Conservation (phyloP, 75 land plant species). For the Isoetes taiwanensis region DNA sequence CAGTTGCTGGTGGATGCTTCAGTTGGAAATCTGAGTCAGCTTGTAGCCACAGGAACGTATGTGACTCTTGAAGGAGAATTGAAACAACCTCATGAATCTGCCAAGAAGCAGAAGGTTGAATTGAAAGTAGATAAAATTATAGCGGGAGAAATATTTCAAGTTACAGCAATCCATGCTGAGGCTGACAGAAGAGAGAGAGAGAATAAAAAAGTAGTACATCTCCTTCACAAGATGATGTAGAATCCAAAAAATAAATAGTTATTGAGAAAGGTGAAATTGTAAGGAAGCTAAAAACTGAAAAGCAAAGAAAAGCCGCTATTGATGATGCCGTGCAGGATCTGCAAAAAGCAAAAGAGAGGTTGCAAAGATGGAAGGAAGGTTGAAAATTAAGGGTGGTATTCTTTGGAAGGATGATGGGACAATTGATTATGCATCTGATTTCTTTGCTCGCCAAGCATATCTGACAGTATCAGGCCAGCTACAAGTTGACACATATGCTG, state of each 20-base stretch:
- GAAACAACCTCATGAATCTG: slow-evolving; percentile 59
- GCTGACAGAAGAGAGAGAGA: too few relatives aligned
- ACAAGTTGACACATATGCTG: slow-evolving; percentile 6
- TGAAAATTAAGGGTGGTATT: too few relatives aligned
- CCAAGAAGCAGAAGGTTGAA: slow-evolving; percentile 69
- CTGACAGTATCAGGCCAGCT: slow-evolving; percentile 2
- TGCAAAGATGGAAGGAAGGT: too few relatives aligned
- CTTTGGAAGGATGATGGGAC: too few relatives aligned
- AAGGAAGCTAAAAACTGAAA: slow-evolving; percentile 42
- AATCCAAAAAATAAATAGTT: slow-evolving; percentile 39
- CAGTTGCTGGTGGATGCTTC: slow-evolving; percentile 67
- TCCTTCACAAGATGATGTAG: slow-evolving; percentile 64
- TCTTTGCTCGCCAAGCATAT: background rate
- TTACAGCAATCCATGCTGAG: slow-evolving; percentile 44
- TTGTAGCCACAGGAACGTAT: slow-evolving; percentile 69
- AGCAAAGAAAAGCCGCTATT: slow-evolving; percentile 51
- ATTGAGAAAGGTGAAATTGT: slow-evolving; percentile 56
- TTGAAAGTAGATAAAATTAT: slow-evolving; percentile 45
- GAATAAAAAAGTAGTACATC: slow-evolving; percentile 58
- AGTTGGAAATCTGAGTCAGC: slow-evolving; percentile 29
- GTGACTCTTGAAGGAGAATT: slow-evolving; percentile 60
- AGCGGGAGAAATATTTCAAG: slow-evolving; percentile 19
- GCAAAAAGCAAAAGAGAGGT: too few relatives aligned
- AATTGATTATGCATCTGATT: background rate
- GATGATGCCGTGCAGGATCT: slow-evolving; percentile 40